Evolutionary conservation across 257 asterid genomes (phyloP), one percentile per base, ranked within the genome.

Genomic region (Phtheirospermum japonicum): DNA sequence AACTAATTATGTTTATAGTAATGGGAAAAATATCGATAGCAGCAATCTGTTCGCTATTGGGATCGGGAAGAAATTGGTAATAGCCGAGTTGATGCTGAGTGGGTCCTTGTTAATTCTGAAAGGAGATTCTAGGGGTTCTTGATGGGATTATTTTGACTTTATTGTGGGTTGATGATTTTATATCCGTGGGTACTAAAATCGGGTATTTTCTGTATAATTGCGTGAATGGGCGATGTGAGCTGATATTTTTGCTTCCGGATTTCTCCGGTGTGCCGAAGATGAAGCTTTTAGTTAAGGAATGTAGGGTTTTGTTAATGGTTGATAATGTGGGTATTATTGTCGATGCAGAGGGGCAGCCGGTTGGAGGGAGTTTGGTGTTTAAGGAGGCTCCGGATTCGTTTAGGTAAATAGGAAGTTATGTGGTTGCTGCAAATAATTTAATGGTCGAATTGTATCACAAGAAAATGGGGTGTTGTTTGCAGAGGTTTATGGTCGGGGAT

Each of bases 341-440:
- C 58, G 94, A 91, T 71, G 46, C 73, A 55, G 90, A 77, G 37
- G 96, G 98, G 65, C 94, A 79, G 74, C 98, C 98, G 2, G 81
- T 88, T 45, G 88, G 93, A 18, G 96, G 96, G 68, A 91, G 95
- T 67, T 84, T 91, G 81, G 95, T 91, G 74, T 88, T 91, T 63
- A 64, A 75, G 73, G 87, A 79, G 65, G 72, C 80, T 50, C 95
- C 96, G 5, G 83, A 83, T 72, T 81, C 85, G 31, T 59, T 91
- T 8, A 81, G 75, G 56, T 96, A 91, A 72, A 73, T 86, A 50
- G 95, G 98, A 66, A 74, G 75, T 54, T 82, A 78, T 70, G 78
- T 91, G 59, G 74, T 79, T 33, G 86, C 85, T 58, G 73, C 77
- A n/a, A 81, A 66, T 77, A 78, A 67, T 63, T 80, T 79, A 57